Conservation (phyloP, 495 filamentous ascomycete genomes). For the Trichoderma reesei region DNA sequence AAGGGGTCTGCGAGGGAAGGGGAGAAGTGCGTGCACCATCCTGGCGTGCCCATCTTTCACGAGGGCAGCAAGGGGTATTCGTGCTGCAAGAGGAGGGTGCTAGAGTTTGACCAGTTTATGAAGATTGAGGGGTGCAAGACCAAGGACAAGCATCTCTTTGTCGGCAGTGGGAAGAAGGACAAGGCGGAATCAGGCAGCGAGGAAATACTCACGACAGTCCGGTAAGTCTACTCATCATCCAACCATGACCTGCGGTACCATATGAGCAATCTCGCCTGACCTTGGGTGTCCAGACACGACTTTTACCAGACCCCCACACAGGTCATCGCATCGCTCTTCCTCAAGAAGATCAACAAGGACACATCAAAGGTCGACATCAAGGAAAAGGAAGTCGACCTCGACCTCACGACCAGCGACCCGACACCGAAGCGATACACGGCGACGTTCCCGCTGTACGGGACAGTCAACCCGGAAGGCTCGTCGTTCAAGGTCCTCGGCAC, state of each 20-base stretch:
- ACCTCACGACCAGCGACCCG: conserved; percentile 72
- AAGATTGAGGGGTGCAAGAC: conserved; percentile 84
- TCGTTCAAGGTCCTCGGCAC: conserved; percentile 85
- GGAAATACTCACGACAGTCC: conserved; percentile 56
- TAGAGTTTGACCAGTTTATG: conserved; percentile 98
- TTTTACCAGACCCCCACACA: conserved; percentile 87
- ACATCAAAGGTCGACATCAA: conserved; percentile 60
- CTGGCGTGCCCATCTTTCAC: conserved; percentile 83
- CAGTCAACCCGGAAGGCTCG: conserved; percentile 63
- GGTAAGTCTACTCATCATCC: conserved; percentile 38
- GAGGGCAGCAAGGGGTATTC: conserved; percentile 96
- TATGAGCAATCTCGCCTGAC: not conserved
- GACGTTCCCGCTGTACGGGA: conserved; percentile 63
- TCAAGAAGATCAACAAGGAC: conserved; percentile 91
- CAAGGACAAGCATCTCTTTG: conserved; percentile 72
- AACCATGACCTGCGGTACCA: too few species aligned
- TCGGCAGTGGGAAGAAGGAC: conserved; percentile 66
- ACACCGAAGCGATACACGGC: conserved; percentile 67
- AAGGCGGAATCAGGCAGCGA: conserved; percentile 39
- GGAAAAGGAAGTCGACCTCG: conserved; percentile 49
- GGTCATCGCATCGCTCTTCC: conserved; percentile 84
- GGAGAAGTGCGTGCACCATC: conserved; percentile 80
- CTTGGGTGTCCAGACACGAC: conserved; percentile 50
- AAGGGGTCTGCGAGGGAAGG: conserved; percentile 49
- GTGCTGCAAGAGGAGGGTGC: conserved; percentile 88